Evolutionary conservation across 78 protist genomes (phyloP), one percentile per base, ranked within the genome.

Genomic region (Dictyostelium capitatum): DNA sequence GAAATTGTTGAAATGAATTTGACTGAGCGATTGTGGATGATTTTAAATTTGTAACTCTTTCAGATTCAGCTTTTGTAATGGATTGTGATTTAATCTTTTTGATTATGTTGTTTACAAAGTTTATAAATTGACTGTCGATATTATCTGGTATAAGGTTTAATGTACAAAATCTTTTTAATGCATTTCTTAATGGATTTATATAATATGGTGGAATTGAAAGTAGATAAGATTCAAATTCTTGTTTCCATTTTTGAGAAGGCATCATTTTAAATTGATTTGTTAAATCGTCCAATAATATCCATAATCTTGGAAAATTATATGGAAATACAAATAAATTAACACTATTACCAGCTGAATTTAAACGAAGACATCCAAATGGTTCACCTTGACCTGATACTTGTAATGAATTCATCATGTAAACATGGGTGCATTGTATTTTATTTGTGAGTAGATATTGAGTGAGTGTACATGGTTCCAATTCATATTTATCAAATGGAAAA

Each of bases 401-500:
- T 23, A 62, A 77, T 10, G 74, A 51, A 79, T 87, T 87, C 32
- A 14, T 43, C 41, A 82, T 78, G 54, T 28, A 82, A 11, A 82
- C 91, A 15, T 72, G 95, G 9, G 69, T 59, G 59, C 84, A 75
- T 23, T 56, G 79, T 4, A 77, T 47, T 32, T 74, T 81, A 19
- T 28, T 65, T 28, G 82, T 7, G 0, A 80, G 7, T 9, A 92
- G 11, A 25, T 54, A 73, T 41, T 77, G 89, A 7, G 92, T 83
- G 15, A 84, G 43, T 17, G 92, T 8, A 69, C 92, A 93, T 48
- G 78, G 43, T 17, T 93, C 96, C 17, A 93, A 28, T 41, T 93
- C 96, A 77, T 93, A 93, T 46, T 93, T 93, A 54, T 93, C 96
- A 25, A 77, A 59, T 54, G 92, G 92, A 7, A 93, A 83, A 51